Conservation (phyloP, 768 basidiomycete genomes). For the Collybia mongolica region DNA sequence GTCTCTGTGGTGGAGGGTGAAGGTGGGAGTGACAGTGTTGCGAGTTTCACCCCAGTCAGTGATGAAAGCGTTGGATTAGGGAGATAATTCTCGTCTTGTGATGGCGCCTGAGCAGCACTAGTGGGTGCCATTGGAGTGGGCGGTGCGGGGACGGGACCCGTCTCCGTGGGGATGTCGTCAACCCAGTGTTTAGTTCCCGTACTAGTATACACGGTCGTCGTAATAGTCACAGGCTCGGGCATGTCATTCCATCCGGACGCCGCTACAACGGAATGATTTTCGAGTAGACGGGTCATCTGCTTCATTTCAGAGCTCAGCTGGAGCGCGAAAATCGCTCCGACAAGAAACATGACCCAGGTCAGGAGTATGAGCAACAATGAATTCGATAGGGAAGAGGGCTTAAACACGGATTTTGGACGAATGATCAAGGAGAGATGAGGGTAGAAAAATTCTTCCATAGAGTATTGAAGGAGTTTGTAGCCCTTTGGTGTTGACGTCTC, state of each 20-base stretch:
- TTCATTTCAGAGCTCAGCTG: constrained; percentile 25
- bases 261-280: constrained; percentile 21
- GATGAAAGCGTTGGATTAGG: neutral
- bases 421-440: constrained; percentile 48
- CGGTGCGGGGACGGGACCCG: neutral
- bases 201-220: constrained; percentile 33
- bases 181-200: constrained; percentile 22
- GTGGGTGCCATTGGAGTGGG: constrained; percentile 6
- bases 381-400: constrained; percentile 13
- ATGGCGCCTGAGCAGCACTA: neutral
- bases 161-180: constrained; percentile 17
- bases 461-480: constrained; percentile 53
- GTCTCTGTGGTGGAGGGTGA: constrained; percentile 14
- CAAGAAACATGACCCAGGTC: constrained; percentile 29
- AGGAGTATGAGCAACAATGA: constrained; percentile 19
- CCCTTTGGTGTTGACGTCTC: constrained; percentile 40
- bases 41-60: neutral
- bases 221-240: constrained; percentile 36
- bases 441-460: constrained; percentile 55
- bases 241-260: constrained; percentile 16
- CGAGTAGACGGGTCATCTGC: constrained; percentile 22
- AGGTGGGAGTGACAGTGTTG: constrained; percentile 1
- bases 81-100: constrained; percentile 4
- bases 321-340: constrained; percentile 23
- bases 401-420: constrained; percentile 13